Conservation (phyloP, 331 rosid genomes). For the Malus hybrid region DNA sequence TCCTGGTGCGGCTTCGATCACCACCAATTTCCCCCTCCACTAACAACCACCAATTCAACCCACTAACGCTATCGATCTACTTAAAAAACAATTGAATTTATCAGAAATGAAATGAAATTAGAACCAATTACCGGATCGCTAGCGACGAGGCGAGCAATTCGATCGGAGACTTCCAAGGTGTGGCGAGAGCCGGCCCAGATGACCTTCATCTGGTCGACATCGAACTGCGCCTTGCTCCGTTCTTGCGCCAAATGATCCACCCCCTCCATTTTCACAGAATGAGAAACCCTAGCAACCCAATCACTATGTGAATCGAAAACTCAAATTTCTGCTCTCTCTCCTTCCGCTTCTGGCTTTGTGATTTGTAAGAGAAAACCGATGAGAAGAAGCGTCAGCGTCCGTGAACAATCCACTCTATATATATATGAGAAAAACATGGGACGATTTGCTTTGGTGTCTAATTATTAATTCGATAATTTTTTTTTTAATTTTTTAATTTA, state of each 20-base stretch:
- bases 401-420: too few relatives aligned
- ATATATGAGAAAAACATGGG: too few relatives aligned
- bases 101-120: not conserved
- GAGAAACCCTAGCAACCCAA: not conserved
- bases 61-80: too few relatives aligned
- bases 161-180: slow-evolving; percentile 59
- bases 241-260: slow-evolving; percentile 74
- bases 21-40: too few relatives aligned
- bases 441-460: not conserved
- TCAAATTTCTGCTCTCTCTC: not conserved
- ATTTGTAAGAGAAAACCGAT: not conserved
- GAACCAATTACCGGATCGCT: slow-evolving; percentile 68
- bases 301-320: not conserved
- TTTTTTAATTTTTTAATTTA: too few relatives aligned
- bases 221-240: slow-evolving; percentile 70
- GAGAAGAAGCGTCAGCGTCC: not conserved
- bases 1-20: too few relatives aligned
- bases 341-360: not conserved
- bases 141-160: slow-evolving; percentile 89
- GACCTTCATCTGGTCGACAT: slow-evolving; percentile 77
- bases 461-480: not conserved
- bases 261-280: slow-evolving; percentile 34
- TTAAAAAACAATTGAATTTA: not conserved
- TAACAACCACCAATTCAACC: too few relatives aligned
- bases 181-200: slow-evolving; percentile 92